These are phyloP conservation scores for Phialophora chinensis DNA, from an alignment of 2,329 filamentous ascomycete genomes.

Conservation along the genomic window DNA sequence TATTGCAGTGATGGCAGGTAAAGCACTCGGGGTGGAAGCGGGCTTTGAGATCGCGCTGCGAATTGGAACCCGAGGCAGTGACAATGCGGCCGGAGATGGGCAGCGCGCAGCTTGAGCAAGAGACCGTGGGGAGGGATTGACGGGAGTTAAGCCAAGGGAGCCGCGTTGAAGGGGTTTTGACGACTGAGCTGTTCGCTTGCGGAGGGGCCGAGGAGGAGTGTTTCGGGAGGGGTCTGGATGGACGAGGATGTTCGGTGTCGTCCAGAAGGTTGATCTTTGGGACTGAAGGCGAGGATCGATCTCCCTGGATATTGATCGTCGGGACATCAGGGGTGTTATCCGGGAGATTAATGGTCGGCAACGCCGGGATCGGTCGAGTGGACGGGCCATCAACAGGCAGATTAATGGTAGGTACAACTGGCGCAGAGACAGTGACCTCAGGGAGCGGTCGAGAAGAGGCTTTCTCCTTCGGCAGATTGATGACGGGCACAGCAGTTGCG, in stretches of 20 bases:
- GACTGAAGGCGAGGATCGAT: constrained; percentile 4
- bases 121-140: constrained; percentile 64
- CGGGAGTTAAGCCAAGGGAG: constrained; percentile 43
- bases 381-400: constrained; percentile 37
- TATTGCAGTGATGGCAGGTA: constrained; percentile 83
- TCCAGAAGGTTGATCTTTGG: constrained; percentile 27
- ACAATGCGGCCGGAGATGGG: constrained; percentile 92
- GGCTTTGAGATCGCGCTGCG: constrained; percentile 32
- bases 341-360: constrained; percentile 26
- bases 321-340: constrained; percentile 15
- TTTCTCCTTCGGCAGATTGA: constrained; percentile 1
- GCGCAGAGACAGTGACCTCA: constrained; percentile 57
- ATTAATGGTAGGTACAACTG: constrained; percentile 43
- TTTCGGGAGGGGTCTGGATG: constrained; percentile 31
- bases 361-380: not conserved
- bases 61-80: constrained; percentile 70
- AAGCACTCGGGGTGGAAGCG: constrained; percentile 96
- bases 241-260: constrained; percentile 8
- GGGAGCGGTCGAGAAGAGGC: constrained; percentile 46
- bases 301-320: constrained; percentile 16
- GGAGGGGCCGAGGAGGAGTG: constrained; percentile 43
- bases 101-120: constrained; percentile 81
- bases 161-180: constrained; percentile 39
- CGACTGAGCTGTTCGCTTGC: constrained; percentile 47
- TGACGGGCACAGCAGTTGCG: constrained; percentile 36